Percentiles rank a stretch among this genome's conserved stretches.
Conservation (phyloP, 108 stramenopile genomes). For the Skeletonema tropicum region DNA sequence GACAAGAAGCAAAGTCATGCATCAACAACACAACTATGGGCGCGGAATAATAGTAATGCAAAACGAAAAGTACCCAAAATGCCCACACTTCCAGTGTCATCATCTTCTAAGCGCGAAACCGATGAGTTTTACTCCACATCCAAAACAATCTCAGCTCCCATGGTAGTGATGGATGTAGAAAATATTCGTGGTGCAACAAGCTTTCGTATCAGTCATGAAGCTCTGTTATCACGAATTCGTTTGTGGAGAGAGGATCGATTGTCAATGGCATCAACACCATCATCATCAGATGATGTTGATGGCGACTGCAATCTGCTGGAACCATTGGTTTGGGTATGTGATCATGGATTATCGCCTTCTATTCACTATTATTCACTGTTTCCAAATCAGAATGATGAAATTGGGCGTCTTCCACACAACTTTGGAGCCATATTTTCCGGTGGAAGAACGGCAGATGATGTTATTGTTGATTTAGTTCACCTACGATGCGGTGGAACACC, state of each 20-base stretch:
- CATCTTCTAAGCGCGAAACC: not conserved
- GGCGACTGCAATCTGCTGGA: constrained; percentile 13
- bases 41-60: constrained; percentile 3
- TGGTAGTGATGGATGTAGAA: constrained; percentile 66
- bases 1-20: not conserved
- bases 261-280: constrained; percentile 4
- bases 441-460: constrained; percentile 67
- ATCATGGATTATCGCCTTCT: constrained; percentile 32
- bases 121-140: constrained; percentile 1
- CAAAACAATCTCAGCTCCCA: constrained; percentile 8
- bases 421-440: constrained; percentile 62
- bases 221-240: constrained; percentile 31
- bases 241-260: constrained; percentile 43
- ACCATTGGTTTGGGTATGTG: constrained; percentile 39
- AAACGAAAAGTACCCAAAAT: constrained; percentile 19
- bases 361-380: constrained; percentile 29
- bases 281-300: constrained; percentile 1
- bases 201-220: constrained; percentile 61
- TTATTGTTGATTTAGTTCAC: constrained; percentile 59
- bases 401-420: constrained; percentile 32
- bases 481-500: constrained; percentile 26
- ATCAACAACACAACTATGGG: not conserved
- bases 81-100: constrained; percentile 21
- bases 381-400: not conserved
- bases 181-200: constrained; percentile 72